These are phyloP conservation scores for Pezicula neosporulosa DNA, from an alignment of 2,329 filamentous ascomycete species.

Conservation along the genomic window DNA sequence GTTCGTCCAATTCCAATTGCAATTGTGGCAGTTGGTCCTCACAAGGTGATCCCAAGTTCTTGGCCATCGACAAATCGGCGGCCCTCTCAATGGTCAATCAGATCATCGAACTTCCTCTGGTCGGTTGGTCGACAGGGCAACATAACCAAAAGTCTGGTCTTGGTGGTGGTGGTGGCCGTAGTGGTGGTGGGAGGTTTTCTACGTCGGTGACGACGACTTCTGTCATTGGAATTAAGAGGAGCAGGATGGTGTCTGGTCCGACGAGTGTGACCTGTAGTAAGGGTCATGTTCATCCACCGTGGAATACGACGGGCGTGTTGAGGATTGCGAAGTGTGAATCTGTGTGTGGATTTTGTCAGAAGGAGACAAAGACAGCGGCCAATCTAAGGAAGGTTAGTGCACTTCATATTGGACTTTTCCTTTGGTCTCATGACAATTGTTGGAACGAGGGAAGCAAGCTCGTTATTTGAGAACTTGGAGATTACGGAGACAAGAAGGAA, in stretches of 20 bases:
- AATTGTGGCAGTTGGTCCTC: no score
- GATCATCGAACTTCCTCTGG: background rate
- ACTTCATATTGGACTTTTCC: no score
- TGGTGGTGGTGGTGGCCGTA: no score
- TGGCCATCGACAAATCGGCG: no score
- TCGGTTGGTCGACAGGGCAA: background rate
- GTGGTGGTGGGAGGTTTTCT: no score
- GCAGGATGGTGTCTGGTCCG: background rate
- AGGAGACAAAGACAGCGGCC: slow-evolving; percentile 26
- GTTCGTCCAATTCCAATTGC: no score
- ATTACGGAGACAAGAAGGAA: no score
- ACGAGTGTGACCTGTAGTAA: slow-evolving; percentile 17
- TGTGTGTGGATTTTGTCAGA: slow-evolving; percentile 26
- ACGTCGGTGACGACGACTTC: no score
- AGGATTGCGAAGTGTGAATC: slow-evolving; percentile 25
- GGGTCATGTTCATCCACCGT: slow-evolving; percentile 24
- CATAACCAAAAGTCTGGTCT: background rate
- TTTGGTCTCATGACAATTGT: no score
- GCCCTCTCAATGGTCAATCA: background rate
- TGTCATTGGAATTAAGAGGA: background rate
- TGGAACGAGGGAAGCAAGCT: no score
- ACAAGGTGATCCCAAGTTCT: no score
- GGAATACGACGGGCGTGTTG: slow-evolving; percentile 23
- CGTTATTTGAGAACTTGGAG: no score
- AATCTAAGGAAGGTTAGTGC: slow-evolving; percentile 24